Evolutionary conservation across 176 grass and related monocot species (phyloP).

Genomic region (Oryza meyeriana): DNA sequence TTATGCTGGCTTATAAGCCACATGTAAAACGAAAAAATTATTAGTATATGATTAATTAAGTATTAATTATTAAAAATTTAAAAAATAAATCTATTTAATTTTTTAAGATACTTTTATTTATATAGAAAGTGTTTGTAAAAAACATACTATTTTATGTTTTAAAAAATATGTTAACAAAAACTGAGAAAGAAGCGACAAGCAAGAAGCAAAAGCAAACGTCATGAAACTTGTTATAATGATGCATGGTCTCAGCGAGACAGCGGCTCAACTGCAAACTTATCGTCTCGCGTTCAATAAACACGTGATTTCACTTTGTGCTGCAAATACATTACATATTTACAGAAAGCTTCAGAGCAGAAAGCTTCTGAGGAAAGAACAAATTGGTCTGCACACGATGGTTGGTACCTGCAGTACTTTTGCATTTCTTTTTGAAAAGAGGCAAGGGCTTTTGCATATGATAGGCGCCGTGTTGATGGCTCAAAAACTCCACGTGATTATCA

Average conservation of each 20-base stretch:
- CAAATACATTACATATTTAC: background rate
- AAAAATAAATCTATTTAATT: no score
- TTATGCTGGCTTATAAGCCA: no score
- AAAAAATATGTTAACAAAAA: no score
- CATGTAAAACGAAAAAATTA: no score
- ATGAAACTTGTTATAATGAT: background rate
- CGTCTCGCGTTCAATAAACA: background rate
- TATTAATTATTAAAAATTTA: no score
- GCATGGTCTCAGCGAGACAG: background rate
- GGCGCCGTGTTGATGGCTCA: background rate
- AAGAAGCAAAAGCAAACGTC: no score
- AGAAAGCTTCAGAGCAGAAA: background rate
- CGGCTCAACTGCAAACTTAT: background rate
- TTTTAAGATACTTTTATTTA: no score
- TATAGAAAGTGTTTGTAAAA: no score
- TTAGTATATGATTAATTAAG: no score
- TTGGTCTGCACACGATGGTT: background rate
- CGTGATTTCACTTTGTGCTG: background rate
- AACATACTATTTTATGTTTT: no score
- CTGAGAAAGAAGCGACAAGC: no score
- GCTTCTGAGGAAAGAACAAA: background rate
- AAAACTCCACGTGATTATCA: conserved; percentile 11
- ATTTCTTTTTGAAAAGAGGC: background rate
- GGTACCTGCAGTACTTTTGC: background rate
- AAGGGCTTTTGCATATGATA: background rate